Evolutionary conservation across 805 yeast species (phyloP), one percentile per base, ranked within the genome.

Genomic region (Cyberlindnera euphorbiiphila): DNA sequence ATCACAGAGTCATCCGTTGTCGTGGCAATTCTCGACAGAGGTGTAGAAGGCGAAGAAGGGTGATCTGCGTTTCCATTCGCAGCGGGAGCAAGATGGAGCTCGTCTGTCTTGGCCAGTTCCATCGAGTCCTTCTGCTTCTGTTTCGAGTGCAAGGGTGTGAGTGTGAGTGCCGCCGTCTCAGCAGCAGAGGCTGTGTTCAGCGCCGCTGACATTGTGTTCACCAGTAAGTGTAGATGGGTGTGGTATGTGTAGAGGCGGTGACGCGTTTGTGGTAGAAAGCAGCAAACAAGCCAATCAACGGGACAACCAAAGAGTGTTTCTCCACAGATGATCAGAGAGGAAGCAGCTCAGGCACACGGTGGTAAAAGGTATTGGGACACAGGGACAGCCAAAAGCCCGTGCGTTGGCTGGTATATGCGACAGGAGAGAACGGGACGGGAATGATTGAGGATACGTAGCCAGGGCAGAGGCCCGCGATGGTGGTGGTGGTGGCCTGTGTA

Each of bases 1-100:
- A 52, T 36, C 9, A 51, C 41, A 7, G 58, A 54, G 16, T 52
- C 54, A 18, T 55, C 58, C 2, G 57, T 46, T 5, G 41, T 32
- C 1, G 56, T 45, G 8, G 35, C 36, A 6, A 45, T 49, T 17
- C 51, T 41, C 1, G 58, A 53, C 31, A 54, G 28, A 5, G 56
- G 57, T 1, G 53, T 50, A 1, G 49, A 29, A 6, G 41, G 39
- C 6, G 41, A 36, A 5, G 24, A 10, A 5, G 26, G 34, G 7
- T 20, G 29, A 8, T 29, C 36, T n/a, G 34, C 14, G 17, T n/a
- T 23, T 20, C n/a, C 17, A 8, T 16, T 13, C 17, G 18, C 26
- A 6, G 24, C 7, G 6, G 35, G 36, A 4, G 29, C 29, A 12
- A 27, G 27, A 4, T 29, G 33, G 4, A 26, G 18, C 16, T 22